Evolutionary conservation across 2,329 filamentous ascomycete genomes (phyloP).

Genomic region (Helotiales sp.): DNA sequence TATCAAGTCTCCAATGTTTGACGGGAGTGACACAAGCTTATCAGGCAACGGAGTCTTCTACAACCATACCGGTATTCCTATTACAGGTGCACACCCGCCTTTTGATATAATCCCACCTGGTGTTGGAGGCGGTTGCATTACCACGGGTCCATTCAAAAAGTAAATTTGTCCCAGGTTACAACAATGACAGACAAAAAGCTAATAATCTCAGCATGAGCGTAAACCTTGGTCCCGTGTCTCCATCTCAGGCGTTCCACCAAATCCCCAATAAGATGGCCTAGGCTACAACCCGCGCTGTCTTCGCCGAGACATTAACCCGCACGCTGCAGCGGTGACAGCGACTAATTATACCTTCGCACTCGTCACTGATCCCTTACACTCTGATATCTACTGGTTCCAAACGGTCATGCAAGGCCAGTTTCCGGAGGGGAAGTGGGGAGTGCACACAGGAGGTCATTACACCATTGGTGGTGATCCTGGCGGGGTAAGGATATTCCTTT

Average conservation of each 20-base stretch:
- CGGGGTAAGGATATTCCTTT: constrained; percentile 41
- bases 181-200: neutral
- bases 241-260: constrained; percentile 40
- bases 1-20: constrained; percentile 56
- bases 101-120: constrained; percentile 48
- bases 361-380: constrained; percentile 43
- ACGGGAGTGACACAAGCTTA: constrained; percentile 56
- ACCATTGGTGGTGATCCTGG: constrained; percentile 51
- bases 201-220: constrained; percentile 40
- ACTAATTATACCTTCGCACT: constrained; percentile 47
- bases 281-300: constrained; percentile 50
- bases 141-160: constrained; percentile 52
- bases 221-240: constrained; percentile 53
- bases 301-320: constrained; percentile 48
- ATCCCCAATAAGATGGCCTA: constrained; percentile 41
- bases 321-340: constrained; percentile 45
- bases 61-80: constrained; percentile 31
- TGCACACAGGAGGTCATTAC: constrained; percentile 50
- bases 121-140: constrained; percentile 61
- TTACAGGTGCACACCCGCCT: constrained; percentile 26
- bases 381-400: constrained; percentile 51
- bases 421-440: constrained; percentile 41
- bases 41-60: constrained; percentile 52
- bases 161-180: constrained; percentile 11
- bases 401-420: constrained; percentile 50